Conservation (phyloP, 192 early-diverging fungal species). For the Linnemannia zychae region DNA sequence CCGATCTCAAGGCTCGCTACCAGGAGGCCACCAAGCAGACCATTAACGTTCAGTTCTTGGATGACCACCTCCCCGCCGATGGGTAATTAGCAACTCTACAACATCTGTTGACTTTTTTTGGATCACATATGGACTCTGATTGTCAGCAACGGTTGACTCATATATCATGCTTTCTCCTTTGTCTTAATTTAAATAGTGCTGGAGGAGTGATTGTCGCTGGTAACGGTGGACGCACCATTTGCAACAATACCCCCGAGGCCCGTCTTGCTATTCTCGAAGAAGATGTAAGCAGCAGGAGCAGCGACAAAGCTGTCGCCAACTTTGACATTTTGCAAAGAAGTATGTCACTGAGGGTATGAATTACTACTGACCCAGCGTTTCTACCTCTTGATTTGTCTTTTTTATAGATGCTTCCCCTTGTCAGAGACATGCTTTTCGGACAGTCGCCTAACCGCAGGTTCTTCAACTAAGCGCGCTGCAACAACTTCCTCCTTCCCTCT, state of each 20-base stretch:
- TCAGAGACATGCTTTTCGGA: conserved; percentile 92
- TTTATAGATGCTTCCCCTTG: conserved; percentile 91
- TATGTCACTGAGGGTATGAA: neutral
- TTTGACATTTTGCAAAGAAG: neutral
- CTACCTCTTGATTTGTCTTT: conserved; percentile 13
- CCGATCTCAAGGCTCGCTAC: conserved; percentile 65
- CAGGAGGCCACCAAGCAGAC: conserved; percentile 63
- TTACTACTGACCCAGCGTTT: neutral
- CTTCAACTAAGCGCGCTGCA: conserved; percentile 76
- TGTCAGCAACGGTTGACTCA: neutral
- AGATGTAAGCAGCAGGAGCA: conserved; percentile 60
- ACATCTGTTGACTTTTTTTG: neutral
- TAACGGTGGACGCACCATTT: conserved; percentile 82
- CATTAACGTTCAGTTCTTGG: conserved; percentile 67
- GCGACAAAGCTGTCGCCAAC: neutral
- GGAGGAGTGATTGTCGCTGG: conserved; percentile 91
- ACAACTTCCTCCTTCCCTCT: neutral
- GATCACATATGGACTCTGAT: no score
- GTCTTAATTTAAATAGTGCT: conserved; percentile 64
- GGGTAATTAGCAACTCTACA: conserved; percentile 53
- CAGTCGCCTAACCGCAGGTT: conserved; percentile 92
- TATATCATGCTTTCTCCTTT: neutral
- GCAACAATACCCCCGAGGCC: conserved; percentile 93
- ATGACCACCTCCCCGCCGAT: conserved; percentile 76
- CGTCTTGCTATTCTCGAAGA: conserved; percentile 88